These are phyloP conservation scores for Fraxinus anomala DNA, from an alignment of 257 asterid genomes.

Conservation along the genomic window DNA sequence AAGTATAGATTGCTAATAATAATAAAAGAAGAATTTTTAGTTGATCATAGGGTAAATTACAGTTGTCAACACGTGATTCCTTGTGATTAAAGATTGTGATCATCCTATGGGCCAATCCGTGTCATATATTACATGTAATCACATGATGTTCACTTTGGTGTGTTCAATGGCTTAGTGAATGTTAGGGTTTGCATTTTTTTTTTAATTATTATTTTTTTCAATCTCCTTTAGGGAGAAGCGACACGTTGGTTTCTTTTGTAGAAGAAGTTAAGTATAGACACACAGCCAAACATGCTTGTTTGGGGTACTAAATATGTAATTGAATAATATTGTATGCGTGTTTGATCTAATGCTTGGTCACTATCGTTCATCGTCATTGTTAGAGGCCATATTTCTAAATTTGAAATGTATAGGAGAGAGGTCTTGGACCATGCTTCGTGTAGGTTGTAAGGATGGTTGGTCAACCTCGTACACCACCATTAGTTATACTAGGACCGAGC, in stretches of 20 bases:
- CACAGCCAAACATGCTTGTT: not conserved
- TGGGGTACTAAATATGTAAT: too few relatives aligned
- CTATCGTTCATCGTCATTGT: too few relatives aligned
- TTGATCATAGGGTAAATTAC: not conserved
- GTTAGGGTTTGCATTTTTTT: conserved; percentile 16
- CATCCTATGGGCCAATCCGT: conserved; percentile 28
- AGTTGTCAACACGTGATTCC: conserved; percentile 38
- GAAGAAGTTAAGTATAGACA: not conserved
- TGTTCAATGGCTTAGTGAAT: not conserved
- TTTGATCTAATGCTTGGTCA: too few relatives aligned
- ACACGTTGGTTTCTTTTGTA: not conserved
- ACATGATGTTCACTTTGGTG: conserved; percentile 41
- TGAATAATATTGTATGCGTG: not conserved
- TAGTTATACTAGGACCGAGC: not conserved
- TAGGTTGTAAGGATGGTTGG: not conserved
- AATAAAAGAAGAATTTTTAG: not conserved
- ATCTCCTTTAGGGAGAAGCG: not conserved
- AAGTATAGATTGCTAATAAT: not conserved
- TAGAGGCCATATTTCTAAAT: too few relatives aligned
- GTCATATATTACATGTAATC: conserved; percentile 38
- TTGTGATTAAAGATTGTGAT: conserved; percentile 26
- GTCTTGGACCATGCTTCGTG: not conserved
- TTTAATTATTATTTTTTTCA: not conserved
- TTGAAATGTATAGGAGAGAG: not conserved
- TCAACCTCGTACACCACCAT: not conserved